phyloP scores from a whole-genome alignment of 345 rosid genomes.

The Sisymbrium irio region DNA sequence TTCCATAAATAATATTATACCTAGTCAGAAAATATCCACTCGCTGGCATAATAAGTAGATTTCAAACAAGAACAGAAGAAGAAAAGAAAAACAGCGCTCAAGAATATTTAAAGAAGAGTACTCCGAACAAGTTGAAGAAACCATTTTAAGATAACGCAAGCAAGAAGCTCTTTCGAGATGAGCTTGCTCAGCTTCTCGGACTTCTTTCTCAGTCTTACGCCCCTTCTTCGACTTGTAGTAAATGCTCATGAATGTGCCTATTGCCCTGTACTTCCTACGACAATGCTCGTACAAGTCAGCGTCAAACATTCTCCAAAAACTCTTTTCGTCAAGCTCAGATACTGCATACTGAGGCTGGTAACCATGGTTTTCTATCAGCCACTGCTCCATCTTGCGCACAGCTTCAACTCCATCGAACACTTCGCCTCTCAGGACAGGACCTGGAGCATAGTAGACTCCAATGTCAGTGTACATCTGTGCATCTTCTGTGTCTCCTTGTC shows the following conservation, averaged over 20 bases:
- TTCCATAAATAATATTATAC: too few species aligned
- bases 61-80: not conserved
- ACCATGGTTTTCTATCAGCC: slow-evolving; percentile 84
- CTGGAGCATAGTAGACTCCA: slow-evolving; percentile 84
- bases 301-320: slow-evolving; percentile 93
- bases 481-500: slow-evolving; percentile 79
- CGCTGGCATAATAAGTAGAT: not conserved
- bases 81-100: not conserved
- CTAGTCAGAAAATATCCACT: not conserved
- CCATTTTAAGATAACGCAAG: not conserved
- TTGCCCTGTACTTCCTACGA: slow-evolving; percentile 73
- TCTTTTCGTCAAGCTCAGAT: slow-evolving; percentile 71
- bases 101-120: not conserved
- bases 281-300: slow-evolving; percentile 65
- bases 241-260: slow-evolving; percentile 89
- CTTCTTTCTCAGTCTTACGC: slow-evolving; percentile 93
- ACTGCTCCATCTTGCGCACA: slow-evolving; percentile 72
- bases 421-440: slow-evolving; percentile 86
- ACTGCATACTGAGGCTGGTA: slow-evolving; percentile 89
- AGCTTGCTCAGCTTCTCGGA: slow-evolving; percentile 79
- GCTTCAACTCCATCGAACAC: slow-evolving; percentile 75
- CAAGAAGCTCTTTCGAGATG: slow-evolving; percentile 47
- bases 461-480: slow-evolving; percentile 93
- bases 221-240: slow-evolving; percentile 95
- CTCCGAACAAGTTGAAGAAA: not conserved